Conservation (phyloP, 2,329 filamentous ascomycete genomes). For the Cytospora paraplurivora region DNA sequence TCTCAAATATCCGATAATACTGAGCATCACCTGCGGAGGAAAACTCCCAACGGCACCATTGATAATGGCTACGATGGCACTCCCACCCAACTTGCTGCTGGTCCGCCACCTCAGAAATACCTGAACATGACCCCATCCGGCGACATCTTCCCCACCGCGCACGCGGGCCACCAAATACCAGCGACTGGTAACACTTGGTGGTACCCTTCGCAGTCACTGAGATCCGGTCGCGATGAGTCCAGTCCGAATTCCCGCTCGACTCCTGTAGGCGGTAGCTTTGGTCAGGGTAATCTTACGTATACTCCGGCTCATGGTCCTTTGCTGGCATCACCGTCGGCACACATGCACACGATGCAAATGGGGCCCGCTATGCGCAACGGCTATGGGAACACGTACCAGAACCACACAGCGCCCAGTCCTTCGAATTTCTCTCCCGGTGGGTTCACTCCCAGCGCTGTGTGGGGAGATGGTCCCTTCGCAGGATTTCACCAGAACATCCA, state of each 20-base stretch:
- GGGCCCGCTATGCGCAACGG: slow-evolving; percentile 17
- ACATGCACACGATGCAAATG: slow-evolving; percentile 31
- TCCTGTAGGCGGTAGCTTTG: slow-evolving; percentile 10
- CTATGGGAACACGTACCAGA: slow-evolving; percentile 22
- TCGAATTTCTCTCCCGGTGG: slow-evolving; percentile 45
- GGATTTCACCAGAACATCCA: slow-evolving; percentile 32
- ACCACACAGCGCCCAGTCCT: slow-evolving; percentile 43
- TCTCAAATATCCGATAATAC: slow-evolving; percentile 38
- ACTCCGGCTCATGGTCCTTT: slow-evolving; percentile 24
- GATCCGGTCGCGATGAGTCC: slow-evolving; percentile 13
- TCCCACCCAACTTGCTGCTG: slow-evolving; percentile 69
- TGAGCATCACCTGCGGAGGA: slow-evolving; percentile 83
- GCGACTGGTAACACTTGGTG: slow-evolving; percentile 31
- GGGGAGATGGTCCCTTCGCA: slow-evolving; percentile 41
- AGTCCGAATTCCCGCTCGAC: slow-evolving; percentile 14
- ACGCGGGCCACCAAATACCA: slow-evolving; percentile 27
- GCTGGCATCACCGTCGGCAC: slow-evolving; percentile 28
- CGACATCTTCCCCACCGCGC: slow-evolving; percentile 39
- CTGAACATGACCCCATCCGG: slow-evolving; percentile 68
- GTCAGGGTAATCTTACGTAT: slow-evolving; percentile 21
- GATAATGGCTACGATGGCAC: slow-evolving; percentile 90
- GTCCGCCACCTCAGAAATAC: slow-evolving; percentile 80
- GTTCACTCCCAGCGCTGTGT: slow-evolving; percentile 40
- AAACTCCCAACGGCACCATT: slow-evolving; percentile 92
- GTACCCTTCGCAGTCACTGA: slow-evolving; percentile 29